phyloP scores from a whole-genome alignment of 257 asterid genomes.

The Nicotiana paniculata region DNA sequence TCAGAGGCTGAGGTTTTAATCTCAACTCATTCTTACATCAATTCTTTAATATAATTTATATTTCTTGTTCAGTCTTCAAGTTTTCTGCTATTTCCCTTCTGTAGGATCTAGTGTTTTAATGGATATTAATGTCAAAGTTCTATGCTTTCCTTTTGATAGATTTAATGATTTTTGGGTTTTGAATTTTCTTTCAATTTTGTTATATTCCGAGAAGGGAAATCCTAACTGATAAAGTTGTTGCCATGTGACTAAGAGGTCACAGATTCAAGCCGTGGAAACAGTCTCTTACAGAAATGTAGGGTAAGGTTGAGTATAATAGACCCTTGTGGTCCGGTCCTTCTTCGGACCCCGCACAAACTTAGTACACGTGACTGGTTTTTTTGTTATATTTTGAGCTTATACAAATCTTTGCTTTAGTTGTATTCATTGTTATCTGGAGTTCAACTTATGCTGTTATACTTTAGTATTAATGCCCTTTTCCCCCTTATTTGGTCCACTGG shows the following conservation, averaged over 20 bases:
- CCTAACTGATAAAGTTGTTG: no score
- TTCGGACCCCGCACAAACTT: no score
- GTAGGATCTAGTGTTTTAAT: neutral
- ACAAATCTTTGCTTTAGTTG: neutral
- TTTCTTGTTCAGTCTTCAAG: neutral
- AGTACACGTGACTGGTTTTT: neutral
- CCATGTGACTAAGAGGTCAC: no score
- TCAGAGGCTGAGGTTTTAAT: no score
- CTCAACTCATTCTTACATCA: no score
- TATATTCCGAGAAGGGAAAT: neutral
- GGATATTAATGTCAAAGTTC: neutral
- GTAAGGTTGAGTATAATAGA: no score
- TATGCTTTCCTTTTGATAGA: neutral
- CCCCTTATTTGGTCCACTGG: neutral
- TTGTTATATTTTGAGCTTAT: neutral
- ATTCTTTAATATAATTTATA: no score
- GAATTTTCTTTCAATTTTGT: neutral
- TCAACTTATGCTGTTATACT: neutral
- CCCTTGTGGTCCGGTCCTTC: no score
- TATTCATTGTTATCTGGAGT: neutral
- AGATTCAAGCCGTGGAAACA: no score
- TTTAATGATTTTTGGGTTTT: neutral
- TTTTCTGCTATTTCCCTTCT: neutral
- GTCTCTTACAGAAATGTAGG: no score
- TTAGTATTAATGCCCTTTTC: neutral